Base-by-base conservation (phyloP, 129 eudicot genomes). In the Flaveria linearis region DNA sequence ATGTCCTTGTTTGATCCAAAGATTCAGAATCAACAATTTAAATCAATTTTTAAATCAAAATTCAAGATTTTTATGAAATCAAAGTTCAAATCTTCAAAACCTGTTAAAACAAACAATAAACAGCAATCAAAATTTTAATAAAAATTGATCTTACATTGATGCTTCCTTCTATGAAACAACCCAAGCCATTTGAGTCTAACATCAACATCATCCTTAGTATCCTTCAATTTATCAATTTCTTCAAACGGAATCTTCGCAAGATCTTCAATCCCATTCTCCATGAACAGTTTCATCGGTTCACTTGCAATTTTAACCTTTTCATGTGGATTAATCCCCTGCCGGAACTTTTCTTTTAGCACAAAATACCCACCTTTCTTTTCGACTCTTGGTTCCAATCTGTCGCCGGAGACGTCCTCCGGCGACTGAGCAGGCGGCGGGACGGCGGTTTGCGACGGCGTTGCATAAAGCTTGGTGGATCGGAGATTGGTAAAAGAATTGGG, bases 151-250 rank as follows among this genome's bases (percentile, higher is more conserved):
- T 94, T 85, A 94, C 98, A 94, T 1, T 94, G 98, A 80, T 91
- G 93, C 71, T 94, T 94, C 75, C 98, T 91, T 70, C 98, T 77
- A 68, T 94, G 98, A 77, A 94, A 94, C 72, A 94, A 88, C 23
- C 98, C 98, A 74, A 94, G 93, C 98, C 98, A 94, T 79, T 91
- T 94, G 76, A 94, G 90, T 61, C 98, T 87, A 9, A 91, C 96
- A 87, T 94, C 98, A 82, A 94, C 77, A 83, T 94, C 98, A 67
- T 94, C 98, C 76, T 91, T 94, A 15, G 78, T 81, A 77, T 74
- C 80, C 78, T 94, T 94, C 1, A 81, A 70, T 16, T 84, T 73
- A 28, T 94, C 98, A 15, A 94, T 75, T 47, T 94, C 91, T 57
- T 94, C 93, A 28, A 94, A 33, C 2, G 97, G 75, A 18, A 88